Evolutionary conservation across 2,329 filamentous ascomycete species (phyloP), one percentile per base, ranked within the genome.

Genomic region (Aspergillus novofumigatus): DNA sequence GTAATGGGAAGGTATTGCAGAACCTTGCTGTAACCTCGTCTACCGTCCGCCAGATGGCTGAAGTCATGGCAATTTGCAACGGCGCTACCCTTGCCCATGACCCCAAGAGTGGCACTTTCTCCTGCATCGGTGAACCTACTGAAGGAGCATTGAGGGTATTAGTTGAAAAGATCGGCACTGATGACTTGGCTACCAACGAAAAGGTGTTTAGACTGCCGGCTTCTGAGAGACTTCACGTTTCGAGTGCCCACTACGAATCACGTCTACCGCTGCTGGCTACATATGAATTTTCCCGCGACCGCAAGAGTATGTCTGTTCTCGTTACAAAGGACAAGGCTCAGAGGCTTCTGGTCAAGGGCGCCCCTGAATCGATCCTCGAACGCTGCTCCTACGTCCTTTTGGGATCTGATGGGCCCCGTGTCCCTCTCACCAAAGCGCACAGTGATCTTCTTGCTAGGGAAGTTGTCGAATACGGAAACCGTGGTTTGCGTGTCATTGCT

Each of bases 291-390:
- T 97, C 94, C 1, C 87, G 94, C 67, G 94, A 99, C 75, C 86
- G 94, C 61, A 99, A 99, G 85, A 97, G 93, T 77, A 99, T 99
- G 94, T 99, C 94, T 50, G 95, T 99, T 38, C 80, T 97, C 58
- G 91, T 95, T 61, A 83, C 88, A 63, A 82, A 83, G 54, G 87
- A 84, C 55, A 80, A 81, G 51, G 76, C 86, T 53, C 86, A 94
- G 77, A 92, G 89, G 72, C 86, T 99, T 10, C 83, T 99, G 51
- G 92, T 99, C 64, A 99, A 99, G 79, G 94, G 94, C 67, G 94
- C 95, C 21, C 94, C 94, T 5, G 94, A 99, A 75, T 91, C 92
- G 11, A 87, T 99, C 65, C 84, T 99, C 60, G 93, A 96, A 67
- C 89, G 95, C 59, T 99, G 94, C 80, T 89, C 91, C 51, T 86